These are phyloP conservation scores for Eucalyptus dawsonii DNA, from an alignment of 345 rosid species.

Conservation along the genomic window DNA sequence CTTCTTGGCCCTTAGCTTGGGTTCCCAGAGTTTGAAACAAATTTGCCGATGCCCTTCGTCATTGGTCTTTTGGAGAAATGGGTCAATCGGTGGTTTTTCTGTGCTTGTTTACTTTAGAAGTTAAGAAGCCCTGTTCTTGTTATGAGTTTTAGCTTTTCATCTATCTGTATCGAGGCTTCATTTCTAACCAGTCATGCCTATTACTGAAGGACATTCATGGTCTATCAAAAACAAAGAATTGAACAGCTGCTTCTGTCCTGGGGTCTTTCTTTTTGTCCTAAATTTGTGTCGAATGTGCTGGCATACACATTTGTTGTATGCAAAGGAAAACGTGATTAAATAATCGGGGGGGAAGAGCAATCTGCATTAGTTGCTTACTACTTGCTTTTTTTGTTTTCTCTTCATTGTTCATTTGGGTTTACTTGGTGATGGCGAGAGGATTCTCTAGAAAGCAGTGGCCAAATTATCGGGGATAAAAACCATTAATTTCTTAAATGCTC, in stretches of 20 bases:
- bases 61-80: neutral
- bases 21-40: neutral
- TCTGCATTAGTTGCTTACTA: neutral
- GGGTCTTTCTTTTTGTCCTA: neutral
- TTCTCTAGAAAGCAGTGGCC: neutral
- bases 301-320: neutral
- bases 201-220: neutral
- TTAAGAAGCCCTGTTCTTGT: neutral
- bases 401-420: neutral
- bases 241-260: neutral
- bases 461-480: neutral
- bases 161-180: neutral
- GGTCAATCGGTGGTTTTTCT: neutral
- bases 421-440: neutral
- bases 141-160: neutral
- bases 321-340: too few species aligned
- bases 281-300: neutral
- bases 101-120: neutral
- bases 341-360: too few species aligned
- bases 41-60: neutral
- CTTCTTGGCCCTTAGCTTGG: neutral
- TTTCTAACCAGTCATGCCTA: neutral
- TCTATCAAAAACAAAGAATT: neutral
- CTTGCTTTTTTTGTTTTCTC: neutral
- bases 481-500: neutral